Conservation (phyloP, 257 asterid genomes). For the Orobanche coerulescens region DNA sequence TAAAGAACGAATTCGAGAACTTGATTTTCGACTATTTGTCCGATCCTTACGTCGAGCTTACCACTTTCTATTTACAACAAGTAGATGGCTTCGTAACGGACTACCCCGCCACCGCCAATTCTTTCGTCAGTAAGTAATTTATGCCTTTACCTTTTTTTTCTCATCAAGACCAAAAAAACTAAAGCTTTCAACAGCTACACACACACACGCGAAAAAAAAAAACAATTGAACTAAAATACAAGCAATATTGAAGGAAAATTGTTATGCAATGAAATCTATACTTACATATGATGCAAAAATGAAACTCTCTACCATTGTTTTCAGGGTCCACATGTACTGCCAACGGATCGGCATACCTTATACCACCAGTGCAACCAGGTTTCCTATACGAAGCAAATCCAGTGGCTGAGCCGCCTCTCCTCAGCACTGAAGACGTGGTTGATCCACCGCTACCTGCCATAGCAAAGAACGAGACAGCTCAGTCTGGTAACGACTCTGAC, state of each 20-base stretch:
- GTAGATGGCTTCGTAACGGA: conserved; percentile 69
- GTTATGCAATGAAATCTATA: too few relatives aligned
- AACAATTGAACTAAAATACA: too few relatives aligned
- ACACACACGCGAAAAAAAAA: too few relatives aligned
- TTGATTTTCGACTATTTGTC: conserved; percentile 57
- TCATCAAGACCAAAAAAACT: background rate
- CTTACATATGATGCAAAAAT: too few relatives aligned
- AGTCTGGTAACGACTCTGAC: background rate
- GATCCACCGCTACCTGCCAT: conserved; percentile 50
- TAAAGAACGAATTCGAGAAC: conserved; percentile 67
- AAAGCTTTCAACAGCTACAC: background rate
- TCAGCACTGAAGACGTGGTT: conserved; percentile 31
- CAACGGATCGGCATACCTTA: conserved; percentile 17
- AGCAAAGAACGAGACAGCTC: conserved; percentile 20
- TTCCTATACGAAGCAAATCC: conserved; percentile 20
- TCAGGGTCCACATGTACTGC: conserved; percentile 41
- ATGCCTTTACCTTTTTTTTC: background rate
- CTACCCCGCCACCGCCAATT: conserved; percentile 57
- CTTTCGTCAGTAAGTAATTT: conserved; percentile 61
- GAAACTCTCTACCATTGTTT: too few relatives aligned
- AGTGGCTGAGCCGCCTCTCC: conserved; percentile 39
- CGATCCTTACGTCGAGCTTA: conserved; percentile 73
- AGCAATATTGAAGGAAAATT: too few relatives aligned
- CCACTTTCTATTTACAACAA: conserved; percentile 34
- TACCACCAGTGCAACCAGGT: conserved; percentile 32